Conservation (phyloP, 2,329 filamentous ascomycete genomes). For the Diaporthe sp. region DNA sequence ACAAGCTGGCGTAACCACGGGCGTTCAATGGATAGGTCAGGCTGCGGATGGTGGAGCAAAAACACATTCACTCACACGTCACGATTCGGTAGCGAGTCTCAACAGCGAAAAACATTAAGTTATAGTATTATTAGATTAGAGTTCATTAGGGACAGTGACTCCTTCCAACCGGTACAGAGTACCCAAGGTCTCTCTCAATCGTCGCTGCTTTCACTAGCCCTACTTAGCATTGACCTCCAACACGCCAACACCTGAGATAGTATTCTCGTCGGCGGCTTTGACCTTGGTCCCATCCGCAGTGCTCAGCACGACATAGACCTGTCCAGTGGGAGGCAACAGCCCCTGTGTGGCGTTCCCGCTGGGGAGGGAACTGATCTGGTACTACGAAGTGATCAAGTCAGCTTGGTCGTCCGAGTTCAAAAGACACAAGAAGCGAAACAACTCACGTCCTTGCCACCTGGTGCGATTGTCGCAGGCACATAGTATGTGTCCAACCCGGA, state of each 20-base stretch:
- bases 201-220: background rate
- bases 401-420: background rate
- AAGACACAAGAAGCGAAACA: too few species aligned
- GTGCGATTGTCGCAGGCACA: conserved; percentile 28
- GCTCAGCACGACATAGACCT: conserved; percentile 55
- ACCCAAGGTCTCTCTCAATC: background rate
- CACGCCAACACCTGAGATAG: conserved; percentile 53
- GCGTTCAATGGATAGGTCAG: too few species aligned
- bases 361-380: conserved; percentile 41
- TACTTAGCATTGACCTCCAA: conserved; percentile 45
- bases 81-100: too few species aligned
- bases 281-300: conserved; percentile 49
- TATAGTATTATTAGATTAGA: too few species aligned
- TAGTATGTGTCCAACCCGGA: conserved; percentile 46
- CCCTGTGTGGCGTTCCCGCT: conserved; percentile 2
- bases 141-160: background rate
- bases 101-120: too few species aligned
- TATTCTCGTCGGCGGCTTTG: conserved; percentile 51
- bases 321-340: conserved; percentile 46
- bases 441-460: conserved; percentile 40
- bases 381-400: conserved; percentile 3
- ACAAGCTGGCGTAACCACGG: too few species aligned
- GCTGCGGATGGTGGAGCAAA: too few species aligned
- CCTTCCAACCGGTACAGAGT: too few species aligned
- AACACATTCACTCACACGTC: too few species aligned